Percentiles rank a stretch among this genome's conserved stretches.
Conservation (phyloP, 2,329 filamentous ascomycete species). For the Sporothrix curviconia region DNA sequence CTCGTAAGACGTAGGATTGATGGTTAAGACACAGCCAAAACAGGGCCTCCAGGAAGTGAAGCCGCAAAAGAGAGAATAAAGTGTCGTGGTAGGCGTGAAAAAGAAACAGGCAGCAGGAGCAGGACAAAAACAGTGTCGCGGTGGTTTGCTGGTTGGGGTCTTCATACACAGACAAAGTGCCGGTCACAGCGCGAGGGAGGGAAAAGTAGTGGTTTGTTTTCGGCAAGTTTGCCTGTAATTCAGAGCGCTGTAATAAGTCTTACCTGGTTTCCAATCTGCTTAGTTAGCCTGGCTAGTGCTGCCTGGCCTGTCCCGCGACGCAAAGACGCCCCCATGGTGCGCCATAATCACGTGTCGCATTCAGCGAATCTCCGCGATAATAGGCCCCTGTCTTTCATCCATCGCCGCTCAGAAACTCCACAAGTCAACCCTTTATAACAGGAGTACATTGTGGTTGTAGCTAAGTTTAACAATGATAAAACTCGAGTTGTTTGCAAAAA, state of each 20-base stretch:
- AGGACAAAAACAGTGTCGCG: too few relatives aligned
- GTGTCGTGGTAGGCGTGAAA: too few relatives aligned
- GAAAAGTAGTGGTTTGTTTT: constrained; percentile 16
- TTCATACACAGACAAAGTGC: constrained; percentile 1
- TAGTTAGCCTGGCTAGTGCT: constrained; percentile 8
- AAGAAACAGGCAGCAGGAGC: too few relatives aligned
- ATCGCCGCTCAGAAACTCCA: neutral
- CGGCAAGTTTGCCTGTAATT: constrained; percentile 13
- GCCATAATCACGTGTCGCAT: too few relatives aligned
- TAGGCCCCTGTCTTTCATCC: too few relatives aligned
- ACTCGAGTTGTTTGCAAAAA: constrained; percentile 1
- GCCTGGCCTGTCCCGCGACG: too few relatives aligned
- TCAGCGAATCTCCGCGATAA: too few relatives aligned
- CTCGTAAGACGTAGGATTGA: too few relatives aligned
- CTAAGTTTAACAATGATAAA: neutral
- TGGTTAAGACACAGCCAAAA: too few relatives aligned
- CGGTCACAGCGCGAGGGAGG: neutral
- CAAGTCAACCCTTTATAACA: neutral
- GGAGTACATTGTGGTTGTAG: neutral
- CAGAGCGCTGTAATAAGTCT: constrained; percentile 15
- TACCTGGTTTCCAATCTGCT: neutral
- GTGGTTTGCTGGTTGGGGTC: neutral
- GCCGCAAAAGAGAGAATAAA: too few relatives aligned
- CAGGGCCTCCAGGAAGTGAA: too few relatives aligned
- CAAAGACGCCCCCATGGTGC: too few relatives aligned